These are phyloP conservation scores for Gyromitra esculenta DNA, from an alignment of 2,329 filamentous ascomycete species.

Conservation along the genomic window DNA sequence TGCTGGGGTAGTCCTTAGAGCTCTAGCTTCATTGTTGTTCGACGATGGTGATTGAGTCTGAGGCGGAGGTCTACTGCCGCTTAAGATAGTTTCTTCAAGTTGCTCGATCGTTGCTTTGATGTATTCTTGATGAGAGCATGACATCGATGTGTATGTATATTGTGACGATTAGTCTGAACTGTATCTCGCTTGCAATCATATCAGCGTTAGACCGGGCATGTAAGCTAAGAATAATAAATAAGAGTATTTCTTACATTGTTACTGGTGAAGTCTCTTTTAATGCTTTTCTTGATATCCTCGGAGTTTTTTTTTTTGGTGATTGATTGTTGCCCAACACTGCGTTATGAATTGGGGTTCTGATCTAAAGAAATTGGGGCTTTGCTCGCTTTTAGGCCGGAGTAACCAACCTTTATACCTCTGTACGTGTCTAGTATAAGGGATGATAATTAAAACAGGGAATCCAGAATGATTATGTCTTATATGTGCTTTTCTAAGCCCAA, in stretches of 20 bases:
- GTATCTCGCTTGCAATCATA: neutral
- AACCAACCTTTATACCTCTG: neutral
- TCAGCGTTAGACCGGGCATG: neutral
- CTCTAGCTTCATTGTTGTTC: neutral
- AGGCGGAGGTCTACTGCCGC: neutral
- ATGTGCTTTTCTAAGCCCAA: neutral
- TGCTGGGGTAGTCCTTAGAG: neutral
- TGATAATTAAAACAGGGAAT: too few species aligned
- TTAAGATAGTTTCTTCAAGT: neutral
- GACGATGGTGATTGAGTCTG: neutral
- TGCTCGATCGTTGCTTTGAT: neutral
- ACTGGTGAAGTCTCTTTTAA: neutral
- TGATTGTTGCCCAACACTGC: neutral
- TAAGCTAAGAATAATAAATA: neutral
- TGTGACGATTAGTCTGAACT: conserved; percentile 5
- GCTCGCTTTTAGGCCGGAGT: neutral
- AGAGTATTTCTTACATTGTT: neutral
- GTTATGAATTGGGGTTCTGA: neutral
- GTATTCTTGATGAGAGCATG: conserved; percentile 4
- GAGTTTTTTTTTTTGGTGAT: neutral
- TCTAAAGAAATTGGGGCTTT: neutral
- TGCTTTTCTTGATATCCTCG: neutral
- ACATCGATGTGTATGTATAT: neutral
- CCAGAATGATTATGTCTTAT: neutral
- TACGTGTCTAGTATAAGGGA: neutral